These are phyloP conservation scores for peach (Prunus persica) DNA, from an alignment of 306 rosid species.

Conservation along the genomic window Prunus_persica_NCBIv2 NC_034016.1:4031501-4032000, in stretches of 20 bases:
- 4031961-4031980: constrained; percentile 56
- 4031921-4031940: constrained; percentile 66
- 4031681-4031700: neutral
- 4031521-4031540: neutral
- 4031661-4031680: neutral
- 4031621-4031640: too few species aligned
- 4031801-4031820: neutral
- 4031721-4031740: neutral
- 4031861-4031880: constrained; percentile 84
- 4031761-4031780: neutral
- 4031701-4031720: too few species aligned
- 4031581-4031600: too few species aligned
- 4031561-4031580: neutral
- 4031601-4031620: too few species aligned
- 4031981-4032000: constrained; percentile 40
- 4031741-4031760: neutral
- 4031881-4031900: constrained; percentile 91
- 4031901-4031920: constrained; percentile 83
- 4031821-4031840: constrained; percentile 47
- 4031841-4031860: constrained; percentile 86
- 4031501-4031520: constrained; percentile 58
- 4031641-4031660: neutral
- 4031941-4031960: constrained; percentile 85
- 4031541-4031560: neutral
- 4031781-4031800: neutral